phyloP scores from a whole-genome alignment of 805 yeast genomes.

The Candida odintsovae region DNA sequence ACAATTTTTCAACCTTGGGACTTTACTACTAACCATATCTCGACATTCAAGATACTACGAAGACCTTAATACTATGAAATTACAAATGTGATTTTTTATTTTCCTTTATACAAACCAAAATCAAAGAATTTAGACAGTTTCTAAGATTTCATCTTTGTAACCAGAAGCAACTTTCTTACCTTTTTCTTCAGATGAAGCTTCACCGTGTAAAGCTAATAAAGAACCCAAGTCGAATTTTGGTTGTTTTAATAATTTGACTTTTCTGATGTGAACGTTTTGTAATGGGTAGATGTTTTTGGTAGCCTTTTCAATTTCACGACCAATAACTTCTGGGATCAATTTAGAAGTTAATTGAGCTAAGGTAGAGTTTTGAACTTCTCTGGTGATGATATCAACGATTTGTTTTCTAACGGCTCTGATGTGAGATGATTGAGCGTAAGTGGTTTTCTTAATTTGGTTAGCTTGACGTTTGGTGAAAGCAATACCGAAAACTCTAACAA shows the following conservation, averaged over 20 bases:
- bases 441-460: slow-evolving; percentile 95
- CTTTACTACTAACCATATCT: no score
- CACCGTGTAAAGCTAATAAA: slow-evolving; percentile 96
- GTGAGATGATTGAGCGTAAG: slow-evolving; percentile 97
- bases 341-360: slow-evolving; percentile 94
- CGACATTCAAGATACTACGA: neutral
- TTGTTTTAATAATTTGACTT: slow-evolving; percentile 96
- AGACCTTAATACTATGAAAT: neutral
- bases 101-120: slow-evolving; percentile 11
- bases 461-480: slow-evolving; percentile 98
- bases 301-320: slow-evolving; percentile 97
- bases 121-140: slow-evolving; percentile 65
- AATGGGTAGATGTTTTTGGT: slow-evolving; percentile 94
- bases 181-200: slow-evolving; percentile 87
- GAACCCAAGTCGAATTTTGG: slow-evolving; percentile 98
- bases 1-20: no score
- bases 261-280: slow-evolving; percentile 98
- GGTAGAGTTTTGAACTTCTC: slow-evolving; percentile 93
- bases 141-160: slow-evolving; percentile 98
- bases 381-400: slow-evolving; percentile 93
- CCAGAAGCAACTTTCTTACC: slow-evolving; percentile 94
- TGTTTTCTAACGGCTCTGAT: slow-evolving; percentile 96
- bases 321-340: slow-evolving; percentile 97
- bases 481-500: slow-evolving; percentile 91
- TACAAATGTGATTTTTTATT: slow-evolving; percentile 10